These are phyloP conservation scores for Tripidium arundinaceum DNA, from an alignment of 202 grass and related monocot genomes.

Conservation along the genomic window DNA sequence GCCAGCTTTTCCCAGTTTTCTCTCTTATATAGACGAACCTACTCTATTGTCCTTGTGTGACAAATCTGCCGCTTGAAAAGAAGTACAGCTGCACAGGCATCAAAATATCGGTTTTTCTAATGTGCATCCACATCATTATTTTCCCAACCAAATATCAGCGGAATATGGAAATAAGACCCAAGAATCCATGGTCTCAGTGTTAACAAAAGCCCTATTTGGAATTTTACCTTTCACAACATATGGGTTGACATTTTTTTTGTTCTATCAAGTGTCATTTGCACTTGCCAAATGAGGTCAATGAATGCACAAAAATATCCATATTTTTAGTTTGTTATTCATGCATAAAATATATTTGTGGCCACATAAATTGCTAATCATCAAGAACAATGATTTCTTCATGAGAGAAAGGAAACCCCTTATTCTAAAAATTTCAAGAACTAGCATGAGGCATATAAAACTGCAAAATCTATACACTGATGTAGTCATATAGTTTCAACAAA, in stretches of 20 bases:
- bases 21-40: background rate
- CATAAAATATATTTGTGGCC: background rate
- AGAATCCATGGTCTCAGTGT: conserved; percentile 16
- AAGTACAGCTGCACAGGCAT: background rate
- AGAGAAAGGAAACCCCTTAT: background rate
- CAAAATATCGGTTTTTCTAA: background rate
- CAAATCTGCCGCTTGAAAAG: background rate
- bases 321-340: background rate
- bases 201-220: conserved; percentile 19
- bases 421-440: background rate
- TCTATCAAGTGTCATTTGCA: background rate
- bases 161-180: conserved; percentile 1
- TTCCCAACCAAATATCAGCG: conserved; percentile 14
- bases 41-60: background rate
- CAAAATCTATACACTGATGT: background rate
- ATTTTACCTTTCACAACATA: conserved; percentile 3
- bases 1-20: background rate
- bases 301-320: background rate
- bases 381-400: background rate
- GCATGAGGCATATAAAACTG: background rate
- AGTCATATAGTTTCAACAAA: background rate
- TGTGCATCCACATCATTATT: conserved; percentile 7
- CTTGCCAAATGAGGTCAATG: background rate
- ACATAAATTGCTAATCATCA: background rate
- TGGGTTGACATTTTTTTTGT: background rate